These are phyloP conservation scores for Trifolium fragiferum DNA, from an alignment of 306 rosid species.

Conservation along the genomic window DNA sequence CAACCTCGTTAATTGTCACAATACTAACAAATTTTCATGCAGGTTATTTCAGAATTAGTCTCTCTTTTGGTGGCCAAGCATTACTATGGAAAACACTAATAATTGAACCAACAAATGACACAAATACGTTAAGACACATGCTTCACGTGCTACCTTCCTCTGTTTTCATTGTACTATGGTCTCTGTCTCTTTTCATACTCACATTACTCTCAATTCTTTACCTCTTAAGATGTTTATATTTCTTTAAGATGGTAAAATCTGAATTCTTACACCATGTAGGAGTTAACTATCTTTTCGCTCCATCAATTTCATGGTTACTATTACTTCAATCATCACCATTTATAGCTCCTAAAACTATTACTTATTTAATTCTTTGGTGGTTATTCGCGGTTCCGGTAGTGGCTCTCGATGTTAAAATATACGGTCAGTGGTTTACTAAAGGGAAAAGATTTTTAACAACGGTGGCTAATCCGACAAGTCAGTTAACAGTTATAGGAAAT, in stretches of 20 bases:
- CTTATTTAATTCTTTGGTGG: slow-evolving; percentile 56
- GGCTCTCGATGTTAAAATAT: slow-evolving; percentile 62
- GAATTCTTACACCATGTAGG: slow-evolving; percentile 70
- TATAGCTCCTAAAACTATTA: slow-evolving; percentile 26
- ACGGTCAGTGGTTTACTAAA: slow-evolving; percentile 73
- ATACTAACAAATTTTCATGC: slow-evolving; percentile 60
- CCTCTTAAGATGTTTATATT: slow-evolving; percentile 57
- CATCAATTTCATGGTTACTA: slow-evolving; percentile 67
- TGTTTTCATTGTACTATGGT: slow-evolving; percentile 51
- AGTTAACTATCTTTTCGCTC: slow-evolving; percentile 66
- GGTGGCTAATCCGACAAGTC: slow-evolving; percentile 67
- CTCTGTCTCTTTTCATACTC: slow-evolving; percentile 44
- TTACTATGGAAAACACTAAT: slow-evolving; percentile 57
- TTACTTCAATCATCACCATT: slow-evolving; percentile 61
- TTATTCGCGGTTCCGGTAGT: slow-evolving; percentile 56
- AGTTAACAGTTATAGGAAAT: slow-evolving; percentile 69
- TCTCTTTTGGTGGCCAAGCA: slow-evolving; percentile 67
- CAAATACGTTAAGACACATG: slow-evolving; percentile 18
- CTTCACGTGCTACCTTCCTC: slow-evolving; percentile 41
- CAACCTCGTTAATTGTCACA: slow-evolving; percentile 23
- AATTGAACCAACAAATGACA: slow-evolving; percentile 34
- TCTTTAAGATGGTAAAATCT: slow-evolving; percentile 59
- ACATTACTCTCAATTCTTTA: slow-evolving; percentile 54
- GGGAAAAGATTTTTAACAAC: slow-evolving; percentile 57
- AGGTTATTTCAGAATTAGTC: slow-evolving; percentile 71